Evolutionary conservation across 129 eudicot genomes (phyloP), one percentile per base, ranked within the genome.

Genomic region (Helichrysum umbraculigerum): DNA sequence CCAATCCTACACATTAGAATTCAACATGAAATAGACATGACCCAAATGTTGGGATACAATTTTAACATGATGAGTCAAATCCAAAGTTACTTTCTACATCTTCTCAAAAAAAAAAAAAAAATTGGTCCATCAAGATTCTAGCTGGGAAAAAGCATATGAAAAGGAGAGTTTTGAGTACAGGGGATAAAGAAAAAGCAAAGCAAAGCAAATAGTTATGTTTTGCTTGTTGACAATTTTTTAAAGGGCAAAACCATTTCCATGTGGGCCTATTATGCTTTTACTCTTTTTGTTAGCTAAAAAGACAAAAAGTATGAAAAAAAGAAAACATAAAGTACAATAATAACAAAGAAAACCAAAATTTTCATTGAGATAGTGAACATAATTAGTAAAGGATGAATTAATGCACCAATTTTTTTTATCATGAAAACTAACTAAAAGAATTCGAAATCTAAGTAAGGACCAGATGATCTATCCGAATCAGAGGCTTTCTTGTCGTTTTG

Each of bases 371-470:
- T 67, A 80, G 70, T 80, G 84, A 58, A 44, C 71, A 80, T 61
- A 74, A 2, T 60, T 70, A 51, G 41, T 56, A 66, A 52, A 66
- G 20, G 20, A 50, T 50, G 66, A 64, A 65, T 25, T 72, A 47
- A 28, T 63, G 74, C 47, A 68, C 76, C 28, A 59, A 59, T 37
- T 33, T 72, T 15, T 76, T 44, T 12, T 47, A 69, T 70, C 72
- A 10, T n/a, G 66, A 22, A 78, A 84, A 76, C 58, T 79, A 78
- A 71, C 81, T 82, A 93, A 82, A 93, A 93, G 71, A 93, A 93
- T 76, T 90, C 98, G 71, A 93, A 90, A 50, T 93, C 98, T 68
- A 93, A 83, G 78, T 88, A 93, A 75, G 88, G 91, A 59, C 98
- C 97, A 42, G 97, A 93, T 16, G 98, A 90, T 75, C 96, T 78